Evolutionary conservation across 148 eudicot genomes (phyloP).

Genomic region (Rhododendron ovatum): DNA sequence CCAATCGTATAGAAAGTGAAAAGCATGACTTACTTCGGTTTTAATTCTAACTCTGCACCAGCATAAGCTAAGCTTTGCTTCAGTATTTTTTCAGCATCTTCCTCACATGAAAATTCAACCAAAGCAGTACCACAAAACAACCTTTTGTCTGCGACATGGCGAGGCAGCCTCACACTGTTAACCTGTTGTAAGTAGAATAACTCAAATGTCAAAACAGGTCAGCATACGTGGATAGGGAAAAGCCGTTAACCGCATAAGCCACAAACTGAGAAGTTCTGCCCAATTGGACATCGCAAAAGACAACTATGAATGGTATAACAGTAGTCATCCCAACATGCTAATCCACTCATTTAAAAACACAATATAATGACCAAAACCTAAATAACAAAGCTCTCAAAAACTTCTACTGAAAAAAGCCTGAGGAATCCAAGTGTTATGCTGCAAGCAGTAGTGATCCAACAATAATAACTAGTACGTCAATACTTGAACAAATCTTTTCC

Average conservation of each 20-base stretch:
- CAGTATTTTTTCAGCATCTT: conserved; percentile 65
- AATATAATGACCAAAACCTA: neutral
- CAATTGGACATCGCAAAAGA: neutral
- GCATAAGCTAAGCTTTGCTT: conserved; percentile 58
- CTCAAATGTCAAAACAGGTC: neutral
- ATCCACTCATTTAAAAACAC: neutral
- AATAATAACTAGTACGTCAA: neutral
- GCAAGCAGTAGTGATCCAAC: neutral
- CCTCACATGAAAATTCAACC: conserved; percentile 79
- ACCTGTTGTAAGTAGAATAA: conserved; percentile 43
- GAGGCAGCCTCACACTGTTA: conserved; percentile 88
- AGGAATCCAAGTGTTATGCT: neutral
- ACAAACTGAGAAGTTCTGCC: neutral
- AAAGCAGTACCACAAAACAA: conserved; percentile 84
- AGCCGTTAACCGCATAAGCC: neutral
- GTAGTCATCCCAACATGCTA: neutral
- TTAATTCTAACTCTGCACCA: conserved; percentile 68
- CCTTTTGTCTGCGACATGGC: conserved; percentile 68
- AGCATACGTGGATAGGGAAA: neutral
- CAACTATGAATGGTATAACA: too few relatives aligned
- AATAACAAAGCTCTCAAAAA: neutral
- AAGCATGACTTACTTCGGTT: conserved; percentile 59
- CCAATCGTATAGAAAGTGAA: neutral
- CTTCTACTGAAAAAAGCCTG: neutral
- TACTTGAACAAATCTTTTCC: neutral